Base-by-base conservation (phyloP, 768 basidiomycete genomes). In the Rhizopogon sp. region DNA sequence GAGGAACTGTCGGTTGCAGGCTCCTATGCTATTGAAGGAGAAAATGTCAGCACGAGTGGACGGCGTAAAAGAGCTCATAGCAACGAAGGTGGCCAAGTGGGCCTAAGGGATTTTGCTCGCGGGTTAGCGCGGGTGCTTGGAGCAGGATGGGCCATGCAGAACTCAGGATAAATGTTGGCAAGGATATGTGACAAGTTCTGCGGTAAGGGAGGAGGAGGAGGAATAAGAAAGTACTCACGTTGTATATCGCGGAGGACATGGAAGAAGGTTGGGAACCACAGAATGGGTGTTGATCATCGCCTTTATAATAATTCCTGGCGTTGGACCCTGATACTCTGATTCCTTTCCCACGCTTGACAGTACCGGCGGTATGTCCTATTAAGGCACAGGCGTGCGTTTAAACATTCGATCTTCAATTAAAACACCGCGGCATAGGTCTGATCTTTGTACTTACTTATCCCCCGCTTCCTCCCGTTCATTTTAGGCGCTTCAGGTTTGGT, bases 1-100 rank as follows among this genome's bases (percentile, higher is more conserved):
- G 77, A 1, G 79, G 79, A 0, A 68, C 75, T 0, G 78, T 75
- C 2, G 81, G 82, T 64, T 82, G 81, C 40, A 83, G 76, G 58
- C 74, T 76, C 61, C 81, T 73, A 58, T 83, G 81, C 77, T 76
- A 70, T 60, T 56, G 43, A 39, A 50, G 20, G 29, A 50, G 17
- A 22, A 44, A 5, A 56, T 0, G 59, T 72, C 6, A 72, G 66
- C 57, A 43, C 14, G 9, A 17, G 46, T 33, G 50, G 41, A 22
- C 17, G 37, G 33, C 5, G n/a, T 28, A 40, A 0, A 35, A 22
- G 39, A 17, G 28, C 14, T 28, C 45, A 20, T 9, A 20, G 14
- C 14, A 45, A 55, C 39, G 58, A 57, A 46, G 7, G 17, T 49
- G 31, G 25, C 25, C 25, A 20, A 47, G 46, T 33, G 31, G 2